Percentiles rank a stretch among this genome's conserved stretches.
Evolutionary conservation across 768 basidiomycete genomes (phyloP).

Genomic region (Clitopilus passeckerianus): DNA sequence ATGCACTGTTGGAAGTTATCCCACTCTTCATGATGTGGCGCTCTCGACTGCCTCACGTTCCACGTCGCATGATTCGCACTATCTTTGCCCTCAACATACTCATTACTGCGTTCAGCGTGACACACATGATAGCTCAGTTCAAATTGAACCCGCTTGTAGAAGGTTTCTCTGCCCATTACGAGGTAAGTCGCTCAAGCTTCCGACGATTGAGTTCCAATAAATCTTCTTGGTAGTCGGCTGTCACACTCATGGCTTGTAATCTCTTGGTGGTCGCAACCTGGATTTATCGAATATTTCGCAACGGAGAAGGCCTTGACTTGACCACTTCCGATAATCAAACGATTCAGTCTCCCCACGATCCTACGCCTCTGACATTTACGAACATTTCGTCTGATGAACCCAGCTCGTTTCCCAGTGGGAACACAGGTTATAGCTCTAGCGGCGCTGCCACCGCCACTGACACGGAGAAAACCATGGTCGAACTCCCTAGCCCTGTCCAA

Average conservation of each 20-base stretch:
- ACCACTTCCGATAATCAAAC: background rate
- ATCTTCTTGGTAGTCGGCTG: background rate
- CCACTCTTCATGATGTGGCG: background rate
- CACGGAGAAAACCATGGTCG: too few species aligned
- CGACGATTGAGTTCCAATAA: background rate
- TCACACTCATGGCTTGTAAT: slow-evolving; percentile 1
- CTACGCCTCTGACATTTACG: too few species aligned
- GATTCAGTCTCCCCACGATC: too few species aligned
- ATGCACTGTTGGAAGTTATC: background rate
- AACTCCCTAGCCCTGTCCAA: too few species aligned
- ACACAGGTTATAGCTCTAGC: too few species aligned
- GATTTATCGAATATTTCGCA: background rate
- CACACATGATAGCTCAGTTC: background rate
- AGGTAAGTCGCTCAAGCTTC: background rate
- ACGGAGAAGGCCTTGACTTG: background rate
- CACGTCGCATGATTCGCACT: slow-evolving; percentile 1
- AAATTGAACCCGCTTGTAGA: background rate
- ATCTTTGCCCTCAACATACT: background rate
- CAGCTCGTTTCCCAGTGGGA: too few species aligned
- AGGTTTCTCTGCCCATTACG: background rate
- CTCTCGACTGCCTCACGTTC: background rate
- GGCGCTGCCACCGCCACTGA: too few species aligned
- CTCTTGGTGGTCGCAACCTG: background rate
- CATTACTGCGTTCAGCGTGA: background rate
- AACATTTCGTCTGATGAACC: too few species aligned